phyloP scores from a whole-genome alignment of 345 rosid genomes.

The Adansonia digitata region DNA sequence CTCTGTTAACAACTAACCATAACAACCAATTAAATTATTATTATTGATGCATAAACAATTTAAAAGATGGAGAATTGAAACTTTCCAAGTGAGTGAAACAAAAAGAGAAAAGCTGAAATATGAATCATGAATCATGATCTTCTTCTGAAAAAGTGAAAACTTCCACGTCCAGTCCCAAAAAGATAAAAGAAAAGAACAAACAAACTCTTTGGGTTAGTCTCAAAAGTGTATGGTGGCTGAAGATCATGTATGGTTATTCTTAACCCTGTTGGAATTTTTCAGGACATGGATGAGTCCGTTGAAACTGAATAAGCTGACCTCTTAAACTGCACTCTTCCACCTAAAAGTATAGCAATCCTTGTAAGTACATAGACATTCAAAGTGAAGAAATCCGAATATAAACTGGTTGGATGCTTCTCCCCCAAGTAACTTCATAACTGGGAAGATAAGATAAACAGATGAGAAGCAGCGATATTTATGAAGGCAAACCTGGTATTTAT shows the following conservation, averaged over 20 bases:
- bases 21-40: too few relatives aligned
- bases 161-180: not conserved
- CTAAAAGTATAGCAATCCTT: slow-evolving; percentile 31
- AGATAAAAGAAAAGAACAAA: not conserved
- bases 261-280: not conserved
- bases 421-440: not conserved
- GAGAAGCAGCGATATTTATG: not conserved
- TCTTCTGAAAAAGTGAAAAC: not conserved
- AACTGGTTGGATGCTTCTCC: not conserved
- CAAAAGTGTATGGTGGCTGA: not conserved
- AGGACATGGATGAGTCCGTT: not conserved
- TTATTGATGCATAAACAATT: too few relatives aligned
- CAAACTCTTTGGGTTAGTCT: not conserved
- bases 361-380: not conserved
- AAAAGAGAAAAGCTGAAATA: too few relatives aligned
- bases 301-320: slow-evolving; percentile 53
- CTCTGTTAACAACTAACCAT: too few relatives aligned
- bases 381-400: not conserved
- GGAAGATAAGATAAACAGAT: not conserved
- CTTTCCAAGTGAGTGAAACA: too few relatives aligned
- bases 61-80: too few relatives aligned
- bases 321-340: slow-evolving; percentile 68
- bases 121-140: too few relatives aligned
- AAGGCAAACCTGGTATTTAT: slow-evolving; percentile 50
- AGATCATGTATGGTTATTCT: not conserved